phyloP scores from a whole-genome alignment of 495 filamentous ascomycete genomes.

The Trichoderma reesei region DNA sequence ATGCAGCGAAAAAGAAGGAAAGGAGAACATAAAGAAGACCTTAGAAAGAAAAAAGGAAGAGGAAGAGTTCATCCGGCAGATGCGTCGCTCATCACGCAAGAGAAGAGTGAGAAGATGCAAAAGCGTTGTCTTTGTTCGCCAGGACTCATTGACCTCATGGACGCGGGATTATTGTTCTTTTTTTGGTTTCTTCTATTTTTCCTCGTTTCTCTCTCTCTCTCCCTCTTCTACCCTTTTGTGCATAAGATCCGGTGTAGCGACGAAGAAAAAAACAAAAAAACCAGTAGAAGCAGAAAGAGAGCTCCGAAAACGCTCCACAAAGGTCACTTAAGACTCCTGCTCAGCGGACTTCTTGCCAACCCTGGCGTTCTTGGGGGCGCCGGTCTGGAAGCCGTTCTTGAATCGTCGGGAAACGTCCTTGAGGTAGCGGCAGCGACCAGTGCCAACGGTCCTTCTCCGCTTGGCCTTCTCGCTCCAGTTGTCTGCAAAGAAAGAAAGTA shows the following conservation, averaged over 20 bases:
- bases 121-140: neutral
- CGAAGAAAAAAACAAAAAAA: neutral
- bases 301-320: neutral
- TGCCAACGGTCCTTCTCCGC: slow-evolving; percentile 97
- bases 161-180: neutral
- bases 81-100: slow-evolving; percentile 4
- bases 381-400: slow-evolving; percentile 93
- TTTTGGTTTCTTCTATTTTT: slow-evolving; percentile 5
- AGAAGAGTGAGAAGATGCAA: neutral
- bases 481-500: slow-evolving; percentile 46
- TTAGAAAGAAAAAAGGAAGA: neutral
- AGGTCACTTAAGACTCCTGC: slow-evolving; percentile 1
- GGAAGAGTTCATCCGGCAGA: neutral
- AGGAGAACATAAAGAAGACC: neutral
- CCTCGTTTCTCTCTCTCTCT: neutral
- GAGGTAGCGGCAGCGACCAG: slow-evolving; percentile 86
- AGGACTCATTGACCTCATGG: slow-evolving; percentile 2
- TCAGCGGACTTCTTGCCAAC: slow-evolving; percentile 20
- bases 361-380: slow-evolving; percentile 73
- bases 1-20: slow-evolving; percentile 2
- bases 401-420: slow-evolving; percentile 82
- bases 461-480: slow-evolving; percentile 99
- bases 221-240: neutral
- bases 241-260: slow-evolving; percentile 1
- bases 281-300: neutral